Conservation (phyloP, 169 alveolate genomes). For the Plasmodium inui region DNA sequence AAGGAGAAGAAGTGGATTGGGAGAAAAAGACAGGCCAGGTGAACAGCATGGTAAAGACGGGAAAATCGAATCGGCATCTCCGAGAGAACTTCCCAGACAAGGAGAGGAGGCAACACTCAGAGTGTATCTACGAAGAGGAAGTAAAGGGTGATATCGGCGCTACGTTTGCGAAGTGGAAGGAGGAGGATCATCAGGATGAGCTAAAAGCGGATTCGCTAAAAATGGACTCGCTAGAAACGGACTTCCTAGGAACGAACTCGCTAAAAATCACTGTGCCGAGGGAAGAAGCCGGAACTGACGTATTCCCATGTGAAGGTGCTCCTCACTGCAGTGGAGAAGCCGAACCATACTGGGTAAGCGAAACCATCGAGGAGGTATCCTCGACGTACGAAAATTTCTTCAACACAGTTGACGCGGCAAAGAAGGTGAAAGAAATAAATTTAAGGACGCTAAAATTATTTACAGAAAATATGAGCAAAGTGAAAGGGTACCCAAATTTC, state of each 20-base stretch:
- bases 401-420: conserved; percentile 12
- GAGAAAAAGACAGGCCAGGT: not conserved
- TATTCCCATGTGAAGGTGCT: not conserved
- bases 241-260: no score
- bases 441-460: conserved; percentile 32
- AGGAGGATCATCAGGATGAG: not conserved
- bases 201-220: not conserved
- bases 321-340: not conserved
- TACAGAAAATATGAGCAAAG: conserved; percentile 62
- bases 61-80: not conserved
- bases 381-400: conserved; percentile 24
- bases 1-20: not conserved
- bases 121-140: not conserved
- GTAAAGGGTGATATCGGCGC: not conserved
- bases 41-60: not conserved
- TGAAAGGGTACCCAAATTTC: conserved; percentile 63
- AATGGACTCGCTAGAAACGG: no score
- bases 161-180: not conserved
- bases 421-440: conserved; percentile 60
- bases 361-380: conserved; percentile 54
- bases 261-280: not conserved
- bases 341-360: not conserved
- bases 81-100: not conserved
- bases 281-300: not conserved
- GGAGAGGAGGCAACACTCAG: not conserved